Evolutionary conservation across 768 basidiomycete species (phyloP).

Genomic region (Lentinula sp.): DNA sequence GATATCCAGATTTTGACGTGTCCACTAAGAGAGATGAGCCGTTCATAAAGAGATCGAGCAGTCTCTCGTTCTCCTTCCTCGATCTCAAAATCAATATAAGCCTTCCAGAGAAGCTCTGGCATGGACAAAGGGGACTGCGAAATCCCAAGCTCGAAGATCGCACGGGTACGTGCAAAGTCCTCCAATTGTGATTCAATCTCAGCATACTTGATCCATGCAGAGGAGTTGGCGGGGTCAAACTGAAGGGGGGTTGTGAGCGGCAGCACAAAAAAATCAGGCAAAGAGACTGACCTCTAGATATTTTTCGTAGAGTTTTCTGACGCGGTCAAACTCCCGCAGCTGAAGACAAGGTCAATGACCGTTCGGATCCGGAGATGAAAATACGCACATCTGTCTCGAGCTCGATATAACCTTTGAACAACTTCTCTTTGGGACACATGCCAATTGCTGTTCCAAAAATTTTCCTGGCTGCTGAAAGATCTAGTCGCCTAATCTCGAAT

Average conservation of each 20-base stretch:
- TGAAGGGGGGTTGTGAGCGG: conserved; percentile 15
- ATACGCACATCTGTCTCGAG: conserved; percentile 77
- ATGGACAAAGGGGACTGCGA: conserved; percentile 82
- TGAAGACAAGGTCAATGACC: conserved; percentile 18
- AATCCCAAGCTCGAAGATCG: conserved; percentile 89
- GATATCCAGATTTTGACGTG: conserved; percentile 98
- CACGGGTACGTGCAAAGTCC: conserved; percentile 84
- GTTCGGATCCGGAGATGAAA: neutral
- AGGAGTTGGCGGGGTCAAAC: conserved; percentile 87
- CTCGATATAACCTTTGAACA: conserved; percentile 96
- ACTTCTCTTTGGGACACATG: conserved; percentile 90
- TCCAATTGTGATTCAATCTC: conserved; percentile 85
- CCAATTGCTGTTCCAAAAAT: conserved; percentile 88
- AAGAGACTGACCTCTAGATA: conserved; percentile 67
- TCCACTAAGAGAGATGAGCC: conserved; percentile 76
- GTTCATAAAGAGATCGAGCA: conserved; percentile 83
- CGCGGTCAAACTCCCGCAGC: conserved; percentile 94
- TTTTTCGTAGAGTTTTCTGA: conserved; percentile 87
- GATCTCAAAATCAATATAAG: conserved; percentile 94
- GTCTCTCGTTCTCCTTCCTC: conserved; percentile 88
- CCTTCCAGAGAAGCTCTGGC: conserved; percentile 94
- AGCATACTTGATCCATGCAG: conserved; percentile 95
- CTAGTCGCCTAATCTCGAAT: conserved; percentile 83
- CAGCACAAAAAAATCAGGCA: neutral
- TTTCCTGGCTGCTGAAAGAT: conserved; percentile 81